Percentiles rank a stretch among this genome's conserved stretches.
These are phyloP conservation scores for Sporisorium exsertum DNA, from an alignment of 1,284 basidiomycete species.

Conservation along the genomic window DNA sequence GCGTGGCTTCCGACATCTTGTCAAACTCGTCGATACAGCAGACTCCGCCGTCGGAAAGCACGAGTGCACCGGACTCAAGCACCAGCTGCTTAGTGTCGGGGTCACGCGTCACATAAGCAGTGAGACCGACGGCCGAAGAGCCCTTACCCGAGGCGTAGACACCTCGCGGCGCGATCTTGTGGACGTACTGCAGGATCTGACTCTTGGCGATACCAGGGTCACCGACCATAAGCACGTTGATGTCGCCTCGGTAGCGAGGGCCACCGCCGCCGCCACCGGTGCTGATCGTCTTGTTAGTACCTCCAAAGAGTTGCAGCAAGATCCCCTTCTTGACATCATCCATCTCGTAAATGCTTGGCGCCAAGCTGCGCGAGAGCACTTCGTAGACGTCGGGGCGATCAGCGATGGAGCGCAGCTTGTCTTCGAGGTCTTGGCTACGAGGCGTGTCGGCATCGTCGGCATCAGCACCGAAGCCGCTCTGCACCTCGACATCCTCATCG, in stretches of 20 bases:
- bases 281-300: conserved; percentile 94
- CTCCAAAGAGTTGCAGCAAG: conserved; percentile 92
- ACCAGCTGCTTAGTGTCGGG: conserved; percentile 98
- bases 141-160: conserved; percentile 89
- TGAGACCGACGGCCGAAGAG: conserved; percentile 96
- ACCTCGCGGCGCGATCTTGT: conserved; percentile 96
- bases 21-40: conserved; percentile 99
- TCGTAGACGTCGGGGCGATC: conserved; percentile 86
- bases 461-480: conserved; percentile 23
- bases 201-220: conserved; percentile 98
- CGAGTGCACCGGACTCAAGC: conserved; percentile 94
- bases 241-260: conserved; percentile 94
- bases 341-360: conserved; percentile 97
- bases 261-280: conserved; percentile 93
- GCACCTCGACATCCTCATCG: conserved; percentile 60
- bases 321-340: conserved; percentile 99
- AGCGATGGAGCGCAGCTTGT: conserved; percentile 78
- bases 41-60: conserved; percentile 95
- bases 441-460: conserved; percentile 35
- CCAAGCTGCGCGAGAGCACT: conserved; percentile 83
- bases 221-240: conserved; percentile 95
- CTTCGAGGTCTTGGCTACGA: conserved; percentile 72
- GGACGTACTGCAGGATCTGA: conserved; percentile 90
- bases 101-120: conserved; percentile 96
- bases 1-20: conserved; percentile 97